Conservation (phyloP, 768 basidiomycete species). For the Cyathus striatus region DNA sequence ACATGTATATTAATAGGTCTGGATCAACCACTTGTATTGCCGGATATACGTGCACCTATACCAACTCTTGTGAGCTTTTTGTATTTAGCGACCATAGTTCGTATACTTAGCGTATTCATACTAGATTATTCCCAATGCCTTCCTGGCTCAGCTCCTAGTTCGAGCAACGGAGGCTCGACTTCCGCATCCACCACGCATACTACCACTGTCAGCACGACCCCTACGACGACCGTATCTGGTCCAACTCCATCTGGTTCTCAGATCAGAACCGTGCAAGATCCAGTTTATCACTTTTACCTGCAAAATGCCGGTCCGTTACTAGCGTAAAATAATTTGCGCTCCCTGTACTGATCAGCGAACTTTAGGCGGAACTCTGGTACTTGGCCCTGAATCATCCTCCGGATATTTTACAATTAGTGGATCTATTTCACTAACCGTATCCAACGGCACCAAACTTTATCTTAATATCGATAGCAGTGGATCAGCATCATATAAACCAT, state of each 20-base stretch:
- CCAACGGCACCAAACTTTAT: conserved; percentile 37
- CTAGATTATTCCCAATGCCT: conserved; percentile 52
- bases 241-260: conserved; percentile 38
- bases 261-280: conserved; percentile 46
- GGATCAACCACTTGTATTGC: conserved; percentile 37
- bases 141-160: conserved; percentile 25
- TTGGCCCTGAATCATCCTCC: conserved; percentile 47
- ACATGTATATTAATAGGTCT: conserved; percentile 27
- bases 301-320: conserved; percentile 36
- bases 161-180: conserved; percentile 9
- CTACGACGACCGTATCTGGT: conserved; percentile 25
- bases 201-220: conserved; percentile 13
- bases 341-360: not conserved
- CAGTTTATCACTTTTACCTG: conserved; percentile 54
- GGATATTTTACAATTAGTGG: conserved; percentile 45
- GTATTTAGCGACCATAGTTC: not conserved
- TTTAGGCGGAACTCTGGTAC: conserved; percentile 40
- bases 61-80: conserved; percentile 27
- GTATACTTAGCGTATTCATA: not conserved
- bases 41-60: conserved; percentile 36
- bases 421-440: conserved; percentile 38
- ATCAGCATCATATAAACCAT: conserved; percentile 42
- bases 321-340: not conserved
- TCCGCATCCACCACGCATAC: conserved; percentile 22
- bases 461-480: conserved; percentile 40